phyloP scores from a whole-genome alignment of 1,284 basidiomycete genomes.

The Grifola frondosa region DNA sequence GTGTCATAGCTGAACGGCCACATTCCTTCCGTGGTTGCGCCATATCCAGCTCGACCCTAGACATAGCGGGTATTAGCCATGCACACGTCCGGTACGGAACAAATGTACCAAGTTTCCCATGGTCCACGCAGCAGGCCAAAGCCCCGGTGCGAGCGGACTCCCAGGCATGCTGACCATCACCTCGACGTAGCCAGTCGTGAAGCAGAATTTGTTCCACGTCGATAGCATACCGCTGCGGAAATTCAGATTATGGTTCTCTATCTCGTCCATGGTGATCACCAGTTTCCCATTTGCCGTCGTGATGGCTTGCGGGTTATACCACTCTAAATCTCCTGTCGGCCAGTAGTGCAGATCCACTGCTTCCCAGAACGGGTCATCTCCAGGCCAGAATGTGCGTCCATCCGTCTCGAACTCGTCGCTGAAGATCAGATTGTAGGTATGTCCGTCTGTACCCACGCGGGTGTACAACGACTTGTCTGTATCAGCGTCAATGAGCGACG shows the following conservation, averaged over 20 bases:
- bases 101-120: conserved; percentile 48
- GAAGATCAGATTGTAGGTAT: conserved; percentile 81
- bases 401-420: conserved; percentile 89
- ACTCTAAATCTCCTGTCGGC: conserved; percentile 83
- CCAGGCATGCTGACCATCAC: conserved; percentile 83
- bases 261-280: conserved; percentile 71
- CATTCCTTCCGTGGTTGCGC: conserved; percentile 55
- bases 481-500: conserved; percentile 63
- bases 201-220: conserved; percentile 92
- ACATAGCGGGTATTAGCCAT: conserved; percentile 36
- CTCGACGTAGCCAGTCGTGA: conserved; percentile 90
- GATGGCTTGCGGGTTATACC: conserved; percentile 77
- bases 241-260: conserved; percentile 67
- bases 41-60: conserved; percentile 57
- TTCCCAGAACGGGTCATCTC: conserved; percentile 80
- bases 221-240: conserved; percentile 81
- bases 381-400: conserved; percentile 77
- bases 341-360: conserved; percentile 73
- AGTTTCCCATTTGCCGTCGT: conserved; percentile 73
- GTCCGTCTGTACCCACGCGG: conserved; percentile 62
- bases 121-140: conserved; percentile 59
- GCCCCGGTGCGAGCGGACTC: conserved; percentile 61
- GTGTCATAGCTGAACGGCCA: conserved; percentile 84
- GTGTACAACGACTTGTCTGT: conserved; percentile 58
- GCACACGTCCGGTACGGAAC: conserved; percentile 27